Evolutionary conservation across 2,329 filamentous ascomycete genomes (phyloP).

Genomic region (Didymella keratinophila): DNA sequence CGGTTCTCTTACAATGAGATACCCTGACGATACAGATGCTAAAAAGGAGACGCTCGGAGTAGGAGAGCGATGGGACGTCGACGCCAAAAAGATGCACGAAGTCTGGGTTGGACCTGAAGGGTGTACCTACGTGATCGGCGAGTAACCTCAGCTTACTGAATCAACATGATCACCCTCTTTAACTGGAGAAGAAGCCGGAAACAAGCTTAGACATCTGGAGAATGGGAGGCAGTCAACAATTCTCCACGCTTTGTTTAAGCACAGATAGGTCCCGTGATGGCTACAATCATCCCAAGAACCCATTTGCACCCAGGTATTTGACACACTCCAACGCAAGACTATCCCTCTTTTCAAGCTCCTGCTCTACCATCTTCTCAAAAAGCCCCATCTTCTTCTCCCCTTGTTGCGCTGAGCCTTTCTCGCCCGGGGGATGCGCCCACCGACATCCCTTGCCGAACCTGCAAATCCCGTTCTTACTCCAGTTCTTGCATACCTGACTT

Average conservation of each 20-base stretch:
- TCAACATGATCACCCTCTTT: no score
- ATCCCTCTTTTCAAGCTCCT: constrained; percentile 55
- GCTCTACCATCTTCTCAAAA: constrained; percentile 52
- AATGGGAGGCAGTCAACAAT: no score
- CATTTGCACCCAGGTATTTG: constrained; percentile 55
- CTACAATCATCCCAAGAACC: constrained; percentile 48
- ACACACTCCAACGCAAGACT: constrained; percentile 55
- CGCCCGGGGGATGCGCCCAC: constrained; percentile 33
- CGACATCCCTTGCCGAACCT: constrained; percentile 37
- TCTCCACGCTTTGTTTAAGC: no score
- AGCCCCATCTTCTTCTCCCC: constrained; percentile 22
- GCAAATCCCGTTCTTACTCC: constrained; percentile 40
- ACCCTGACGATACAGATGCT: constrained; percentile 65
- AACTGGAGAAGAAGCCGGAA: no score
- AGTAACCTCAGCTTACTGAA: constrained; percentile 31
- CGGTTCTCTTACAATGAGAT: constrained; percentile 71
- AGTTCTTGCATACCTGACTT: constrained; percentile 33
- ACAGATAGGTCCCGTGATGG: no score
- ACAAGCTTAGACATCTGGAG: no score
- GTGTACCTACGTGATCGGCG: constrained; percentile 72
- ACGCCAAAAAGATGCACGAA: constrained; percentile 69
- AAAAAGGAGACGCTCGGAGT: constrained; percentile 66
- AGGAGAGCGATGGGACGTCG: constrained; percentile 72
- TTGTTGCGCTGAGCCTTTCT: constrained; percentile 1
- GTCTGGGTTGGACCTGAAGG: constrained; percentile 73